Evolutionary conservation across 179 eudicot species (phyloP), one percentile per base, ranked within the genome.

Genomic region (Spergularia azorica): DNA sequence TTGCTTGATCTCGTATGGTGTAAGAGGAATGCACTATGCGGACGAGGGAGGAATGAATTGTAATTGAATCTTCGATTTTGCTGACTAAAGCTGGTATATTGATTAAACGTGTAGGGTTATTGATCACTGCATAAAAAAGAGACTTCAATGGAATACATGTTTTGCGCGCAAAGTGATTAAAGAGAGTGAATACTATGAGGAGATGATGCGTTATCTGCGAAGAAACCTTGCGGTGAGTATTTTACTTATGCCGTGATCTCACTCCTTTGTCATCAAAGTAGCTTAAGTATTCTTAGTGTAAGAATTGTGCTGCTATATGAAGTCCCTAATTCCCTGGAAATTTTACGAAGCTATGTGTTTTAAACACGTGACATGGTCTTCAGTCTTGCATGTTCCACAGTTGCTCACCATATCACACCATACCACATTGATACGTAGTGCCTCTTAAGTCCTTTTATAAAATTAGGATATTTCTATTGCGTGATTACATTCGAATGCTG

Each of bases 181-280:
- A 86, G 99, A 95, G 81, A 86, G 87, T 62, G 99, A 95, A 84
- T 95, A 93, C 78, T 95, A 95, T 82, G 99, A 95, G 81, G 99
- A 93, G 79, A 88, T 95, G 99, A 91, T 95, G 94, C 89, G 92
- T 72, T 93, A 95, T 75, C 81, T 95, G 81, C 85, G 96, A 70
- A 91, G 71, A 85, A 89, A 93, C 84, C 83, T 95, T 69, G 99
- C 99, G 81, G 99, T 93, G 82, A 86, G 88, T 79, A 57, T 76
- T 71, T 80, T 71, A 26, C 18, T 41, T 67, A 32, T 76, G 55
- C 48, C 39, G 52, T 71, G n/a, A 12, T 76, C 48, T 16, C 12
- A 54, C 54, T 70, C 43, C 46, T 10, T 70, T 32, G 18, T 18
- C 39, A 12, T 52, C 9, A 71, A 55, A 32, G 62, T 55, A 26